phyloP scores from a whole-genome alignment of 768 basidiomycete genomes.

The Kwoniella sp. region DNA sequence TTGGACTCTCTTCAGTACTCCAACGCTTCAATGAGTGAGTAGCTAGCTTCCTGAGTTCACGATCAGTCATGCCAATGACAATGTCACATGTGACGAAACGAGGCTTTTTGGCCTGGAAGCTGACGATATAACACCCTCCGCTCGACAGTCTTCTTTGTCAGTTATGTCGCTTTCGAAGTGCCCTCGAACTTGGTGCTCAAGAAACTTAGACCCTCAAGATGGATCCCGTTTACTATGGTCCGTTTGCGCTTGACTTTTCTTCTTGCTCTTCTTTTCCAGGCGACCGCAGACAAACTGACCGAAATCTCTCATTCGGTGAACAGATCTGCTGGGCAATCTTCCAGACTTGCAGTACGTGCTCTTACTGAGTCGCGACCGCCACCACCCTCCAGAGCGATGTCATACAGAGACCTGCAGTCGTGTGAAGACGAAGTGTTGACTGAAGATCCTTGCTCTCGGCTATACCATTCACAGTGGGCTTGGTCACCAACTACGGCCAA shows the following conservation, averaged over 20 bases:
- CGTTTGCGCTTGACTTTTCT: background rate
- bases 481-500: slow-evolving; percentile 50
- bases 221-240: slow-evolving; percentile 54
- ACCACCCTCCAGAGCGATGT: background rate
- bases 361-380: background rate
- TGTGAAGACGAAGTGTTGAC: too few species aligned
- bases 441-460: too few species aligned
- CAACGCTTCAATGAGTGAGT: slow-evolving; percentile 49
- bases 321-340: slow-evolving; percentile 51
- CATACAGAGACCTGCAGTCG: background rate
- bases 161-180: slow-evolving; percentile 53
- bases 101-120: too few species aligned
- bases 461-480: slow-evolving; percentile 39
- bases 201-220: slow-evolving; percentile 47
- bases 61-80: too few species aligned
- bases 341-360: slow-evolving; percentile 47
- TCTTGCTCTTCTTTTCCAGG: too few species aligned
- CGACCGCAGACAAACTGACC: too few species aligned
- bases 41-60: background rate
- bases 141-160: slow-evolving; percentile 51
- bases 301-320: too few species aligned
- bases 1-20: slow-evolving; percentile 49
- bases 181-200: slow-evolving; percentile 54
- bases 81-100: background rate
- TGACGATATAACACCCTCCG: too few species aligned